These are phyloP conservation scores for Pseudozyma pruni DNA, from an alignment of 1,284 basidiomycete genomes.

Conservation along the genomic window DNA sequence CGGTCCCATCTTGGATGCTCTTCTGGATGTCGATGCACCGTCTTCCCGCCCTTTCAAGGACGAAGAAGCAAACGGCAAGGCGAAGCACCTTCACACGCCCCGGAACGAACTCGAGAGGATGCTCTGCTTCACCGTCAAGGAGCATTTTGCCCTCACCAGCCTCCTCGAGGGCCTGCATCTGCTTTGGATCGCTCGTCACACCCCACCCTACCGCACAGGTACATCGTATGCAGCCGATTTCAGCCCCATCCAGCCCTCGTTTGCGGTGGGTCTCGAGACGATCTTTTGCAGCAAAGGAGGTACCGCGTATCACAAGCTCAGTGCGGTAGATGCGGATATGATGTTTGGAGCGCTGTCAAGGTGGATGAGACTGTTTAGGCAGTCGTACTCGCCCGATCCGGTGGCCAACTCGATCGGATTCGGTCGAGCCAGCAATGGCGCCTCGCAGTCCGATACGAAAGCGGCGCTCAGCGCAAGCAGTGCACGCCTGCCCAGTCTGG, in stretches of 20 bases:
- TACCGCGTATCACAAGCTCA: conserved; percentile 18
- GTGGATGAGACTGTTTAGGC: conserved; percentile 42
- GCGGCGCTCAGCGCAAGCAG: background rate
- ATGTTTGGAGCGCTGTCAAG: conserved; percentile 35
- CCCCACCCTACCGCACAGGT: conserved; percentile 27
- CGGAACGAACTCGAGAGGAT: conserved; percentile 10
- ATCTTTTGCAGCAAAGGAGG: conserved; percentile 24
- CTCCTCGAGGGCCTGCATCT: conserved; percentile 42
- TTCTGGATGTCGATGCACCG: conserved; percentile 19
- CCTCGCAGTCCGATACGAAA: background rate
- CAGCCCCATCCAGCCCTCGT: conserved; percentile 17
- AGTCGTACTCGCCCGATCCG: conserved; percentile 30
- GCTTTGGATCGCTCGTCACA: conserved; percentile 35
- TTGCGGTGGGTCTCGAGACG: conserved; percentile 15
- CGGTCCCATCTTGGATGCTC: conserved; percentile 34
- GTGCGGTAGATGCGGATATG: conserved; percentile 20
- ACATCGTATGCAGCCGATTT: conserved; percentile 42
- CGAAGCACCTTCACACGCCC: background rate
- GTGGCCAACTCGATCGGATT: conserved; percentile 19
- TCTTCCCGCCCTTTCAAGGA: conserved; percentile 1
- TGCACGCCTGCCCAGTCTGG: conserved; percentile 19
- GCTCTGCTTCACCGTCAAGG: conserved; percentile 37
- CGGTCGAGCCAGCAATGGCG: background rate
- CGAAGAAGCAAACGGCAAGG: background rate
- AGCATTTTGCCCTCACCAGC: conserved; percentile 38